phyloP scores from a whole-genome alignment of 495 filamentous ascomycete genomes.

The Penicillium maclennaniae region DNA sequence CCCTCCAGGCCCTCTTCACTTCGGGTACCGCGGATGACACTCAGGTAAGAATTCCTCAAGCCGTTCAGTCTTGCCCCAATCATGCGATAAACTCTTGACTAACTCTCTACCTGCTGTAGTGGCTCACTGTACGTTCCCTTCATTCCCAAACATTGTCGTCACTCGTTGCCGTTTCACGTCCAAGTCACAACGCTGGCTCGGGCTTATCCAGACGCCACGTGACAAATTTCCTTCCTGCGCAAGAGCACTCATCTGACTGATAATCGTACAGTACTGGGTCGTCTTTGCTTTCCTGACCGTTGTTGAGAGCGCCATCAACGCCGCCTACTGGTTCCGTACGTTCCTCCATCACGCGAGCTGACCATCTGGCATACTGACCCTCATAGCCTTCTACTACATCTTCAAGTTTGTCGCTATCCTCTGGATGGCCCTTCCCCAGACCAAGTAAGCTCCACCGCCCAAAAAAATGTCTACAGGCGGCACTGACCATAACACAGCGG shows the following conservation, averaged over 20 bases:
- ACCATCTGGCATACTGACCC: conserved; percentile 6
- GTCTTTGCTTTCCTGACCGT: conserved; percentile 92
- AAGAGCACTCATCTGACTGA: conserved; percentile 12
- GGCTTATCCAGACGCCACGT: conserved; percentile 22
- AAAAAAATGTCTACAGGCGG: not conserved
- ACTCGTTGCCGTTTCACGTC: conserved; percentile 7
- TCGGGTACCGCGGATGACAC: conserved; percentile 81
- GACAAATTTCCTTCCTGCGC: conserved; percentile 12
- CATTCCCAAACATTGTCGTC: conserved; percentile 7
- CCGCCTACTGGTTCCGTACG: conserved; percentile 97
- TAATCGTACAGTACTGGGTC: conserved; percentile 80
- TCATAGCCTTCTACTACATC: conserved; percentile 91
- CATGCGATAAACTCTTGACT: conserved; percentile 6
- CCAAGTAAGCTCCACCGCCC: conserved; percentile 60
- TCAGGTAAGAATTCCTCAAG: conserved; percentile 53
- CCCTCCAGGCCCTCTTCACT: conserved; percentile 84
- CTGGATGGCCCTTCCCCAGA: conserved; percentile 95
- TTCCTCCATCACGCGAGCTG: conserved; percentile 6
- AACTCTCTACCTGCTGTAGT: conserved; percentile 35
- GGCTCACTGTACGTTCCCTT: conserved; percentile 60
- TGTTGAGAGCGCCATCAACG: conserved; percentile 85
- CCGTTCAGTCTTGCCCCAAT: not conserved
- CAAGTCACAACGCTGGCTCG: conserved; percentile 9
- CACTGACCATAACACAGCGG: conserved; percentile 57
- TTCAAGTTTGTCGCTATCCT: conserved; percentile 97